These are phyloP conservation scores for Lichtheimia corymbifera DNA, from an alignment of 371 early-diverging fungal species.

Conservation along the genomic window DNA sequence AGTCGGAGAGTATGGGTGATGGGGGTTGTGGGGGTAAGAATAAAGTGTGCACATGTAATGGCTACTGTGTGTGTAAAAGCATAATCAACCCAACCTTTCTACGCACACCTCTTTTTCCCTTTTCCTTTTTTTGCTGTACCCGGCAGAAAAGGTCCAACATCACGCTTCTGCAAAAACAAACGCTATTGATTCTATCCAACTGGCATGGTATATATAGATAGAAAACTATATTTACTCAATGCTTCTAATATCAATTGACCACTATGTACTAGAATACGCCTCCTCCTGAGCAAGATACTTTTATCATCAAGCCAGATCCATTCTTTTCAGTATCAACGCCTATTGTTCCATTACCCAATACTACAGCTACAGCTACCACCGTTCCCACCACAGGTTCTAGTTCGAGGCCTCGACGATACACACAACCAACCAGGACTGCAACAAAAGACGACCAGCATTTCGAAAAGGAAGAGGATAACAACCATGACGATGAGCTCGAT, in stretches of 20 bases:
- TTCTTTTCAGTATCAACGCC: constrained; percentile 32
- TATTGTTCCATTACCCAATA: background rate
- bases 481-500: constrained; percentile 15
- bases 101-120: no score
- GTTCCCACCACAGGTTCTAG: constrained; percentile 1
- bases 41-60: background rate
- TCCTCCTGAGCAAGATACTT: constrained; percentile 10
- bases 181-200: background rate
- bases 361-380: background rate
- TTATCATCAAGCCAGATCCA: constrained; percentile 13
- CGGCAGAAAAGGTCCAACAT: no score
- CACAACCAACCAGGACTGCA: constrained; percentile 1
- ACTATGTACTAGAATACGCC: constrained; percentile 10
- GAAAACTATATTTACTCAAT: no score
- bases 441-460: no score
- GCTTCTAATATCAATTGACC: no score
- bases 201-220: background rate
- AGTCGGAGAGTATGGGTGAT: no score
- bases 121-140: no score
- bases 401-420: constrained; percentile 19
- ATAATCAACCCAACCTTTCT: no score
- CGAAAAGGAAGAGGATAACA: constrained; percentile 16
- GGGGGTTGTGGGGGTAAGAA: background rate
- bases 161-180: background rate
- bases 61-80: background rate